Base-by-base conservation (phyloP, 257 asterid species). In the Scutellaria minor region DNA sequence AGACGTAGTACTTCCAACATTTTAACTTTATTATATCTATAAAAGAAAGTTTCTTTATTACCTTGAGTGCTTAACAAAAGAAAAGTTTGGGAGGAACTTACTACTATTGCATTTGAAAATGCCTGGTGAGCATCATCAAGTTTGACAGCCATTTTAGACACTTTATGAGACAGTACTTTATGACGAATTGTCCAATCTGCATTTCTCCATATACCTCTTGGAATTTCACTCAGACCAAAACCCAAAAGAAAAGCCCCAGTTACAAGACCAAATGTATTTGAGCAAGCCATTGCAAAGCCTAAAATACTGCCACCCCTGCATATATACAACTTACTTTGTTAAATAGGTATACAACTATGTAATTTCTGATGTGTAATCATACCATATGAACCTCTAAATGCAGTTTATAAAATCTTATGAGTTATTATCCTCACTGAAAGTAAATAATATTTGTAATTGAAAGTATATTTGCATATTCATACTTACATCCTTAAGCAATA, bases 191-290 rank as follows among this genome's bases (percentile, higher is more conserved):
- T 80, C 96, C 97, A 90, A 81, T 90, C 90, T 46, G 97, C 90
- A 74, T 79, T 79, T 81, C 80, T 86, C 97, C 97, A 90, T 37
- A 85, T 78, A 71, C 91, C 77, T 80, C 72, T 86, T 27, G 95
- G 97, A 77, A 90, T 86, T 77, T 90, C 95, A 82, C 88, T 86
- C 82, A 90, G 82, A 81, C 91, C 95, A 76, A 88, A 90, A 66
- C 95, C 97, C 80, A 88, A 92, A 64, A 90, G 95, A 80, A 90
- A 88, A 72, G 95, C 97, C 72, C 95, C 97, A 35, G 91, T 90
- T 15, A 90, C 93, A 27, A 90, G 90, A 60, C 93, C 97, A 78
- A 90, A 88, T 51, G 97, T 90, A 77, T 90, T 90, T 62, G 96
- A 88, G 76, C 96, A 90, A 66, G 92, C 96, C 96, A 90, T 90